phyloP scores from a whole-genome alignment of 257 asterid genomes.

The Avicennia marina region DNA sequence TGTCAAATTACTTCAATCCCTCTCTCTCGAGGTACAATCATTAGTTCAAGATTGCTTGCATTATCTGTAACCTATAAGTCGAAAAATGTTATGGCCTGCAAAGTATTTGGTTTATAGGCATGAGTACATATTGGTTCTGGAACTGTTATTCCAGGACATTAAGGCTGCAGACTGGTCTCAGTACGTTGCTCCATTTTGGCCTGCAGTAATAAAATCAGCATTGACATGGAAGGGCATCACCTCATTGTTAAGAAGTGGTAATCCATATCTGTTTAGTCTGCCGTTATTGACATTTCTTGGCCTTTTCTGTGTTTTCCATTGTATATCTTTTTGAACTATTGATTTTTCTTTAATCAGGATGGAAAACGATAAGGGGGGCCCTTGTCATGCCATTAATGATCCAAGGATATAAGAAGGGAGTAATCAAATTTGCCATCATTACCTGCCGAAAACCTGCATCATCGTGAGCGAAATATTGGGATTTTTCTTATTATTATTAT shows the following conservation, averaged over 20 bases:
- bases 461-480: background rate
- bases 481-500: background rate
- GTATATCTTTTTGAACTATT: background rate
- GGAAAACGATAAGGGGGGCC: slow-evolving; percentile 95
- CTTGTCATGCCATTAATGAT: slow-evolving; percentile 90
- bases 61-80: background rate
- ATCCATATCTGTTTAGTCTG: slow-evolving; percentile 2
- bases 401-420: slow-evolving; percentile 77
- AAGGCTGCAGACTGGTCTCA: slow-evolving; percentile 87
- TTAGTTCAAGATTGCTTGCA: background rate
- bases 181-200: slow-evolving; percentile 96
- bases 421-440: slow-evolving; percentile 77
- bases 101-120: too few species aligned
- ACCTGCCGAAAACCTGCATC: slow-evolving; percentile 69
- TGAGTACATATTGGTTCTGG: slow-evolving; percentile 1
- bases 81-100: background rate
- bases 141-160: slow-evolving; percentile 53
- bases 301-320: background rate
- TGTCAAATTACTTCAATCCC: slow-evolving; percentile 63
- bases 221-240: slow-evolving; percentile 87
- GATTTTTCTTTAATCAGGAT: slow-evolving; percentile 41
- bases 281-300: background rate
- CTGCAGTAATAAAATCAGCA: slow-evolving; percentile 85
- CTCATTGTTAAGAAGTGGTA: slow-evolving; percentile 76
- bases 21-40: slow-evolving; percentile 56